Evolutionary conservation across 1,139 yeast species (phyloP).

Genomic region (Debaryomyces subglobosus): DNA sequence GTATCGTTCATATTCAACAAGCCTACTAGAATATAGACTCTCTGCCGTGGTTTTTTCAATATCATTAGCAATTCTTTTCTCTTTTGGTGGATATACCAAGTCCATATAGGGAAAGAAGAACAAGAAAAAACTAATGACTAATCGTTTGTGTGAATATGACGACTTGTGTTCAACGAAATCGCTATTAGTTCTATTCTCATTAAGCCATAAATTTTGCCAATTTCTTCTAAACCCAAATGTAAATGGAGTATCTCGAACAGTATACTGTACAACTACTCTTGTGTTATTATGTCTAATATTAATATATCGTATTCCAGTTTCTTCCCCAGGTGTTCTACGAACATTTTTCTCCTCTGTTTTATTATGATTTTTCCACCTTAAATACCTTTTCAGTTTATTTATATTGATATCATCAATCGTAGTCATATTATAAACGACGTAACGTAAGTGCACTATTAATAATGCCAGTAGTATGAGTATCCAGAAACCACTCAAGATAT

Average conservation of each 20-base stretch:
- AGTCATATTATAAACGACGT: slow-evolving; percentile 46
- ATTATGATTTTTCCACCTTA: slow-evolving; percentile 23
- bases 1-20: slow-evolving; percentile 14
- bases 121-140: slow-evolving; percentile 24
- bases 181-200: slow-evolving; percentile 31
- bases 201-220: slow-evolving; percentile 37
- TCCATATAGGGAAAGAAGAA: slow-evolving; percentile 37
- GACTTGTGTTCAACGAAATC: slow-evolving; percentile 7
- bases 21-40: not conserved
- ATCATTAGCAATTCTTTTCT: slow-evolving; percentile 11
- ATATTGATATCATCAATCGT: slow-evolving; percentile 42
- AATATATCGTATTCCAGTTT: slow-evolving; percentile 35
- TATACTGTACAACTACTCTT: slow-evolving; percentile 35
- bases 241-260: slow-evolving; percentile 28
- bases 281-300: slow-evolving; percentile 27
- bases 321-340: slow-evolving; percentile 27
- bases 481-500: slow-evolving; percentile 45
- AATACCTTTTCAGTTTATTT: slow-evolving; percentile 27
- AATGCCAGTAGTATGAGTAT: slow-evolving; percentile 44
- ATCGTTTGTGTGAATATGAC: slow-evolving; percentile 16
- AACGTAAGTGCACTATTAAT: slow-evolving; percentile 37
- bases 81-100: slow-evolving; percentile 17
- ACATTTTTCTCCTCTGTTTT: slow-evolving; percentile 13
- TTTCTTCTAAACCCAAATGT: slow-evolving; percentile 35
- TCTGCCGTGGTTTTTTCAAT: slow-evolving; percentile 9